These are phyloP conservation scores for Inga leiocalycina DNA, from an alignment of 306 rosid genomes.

Conservation along the genomic window DNA sequence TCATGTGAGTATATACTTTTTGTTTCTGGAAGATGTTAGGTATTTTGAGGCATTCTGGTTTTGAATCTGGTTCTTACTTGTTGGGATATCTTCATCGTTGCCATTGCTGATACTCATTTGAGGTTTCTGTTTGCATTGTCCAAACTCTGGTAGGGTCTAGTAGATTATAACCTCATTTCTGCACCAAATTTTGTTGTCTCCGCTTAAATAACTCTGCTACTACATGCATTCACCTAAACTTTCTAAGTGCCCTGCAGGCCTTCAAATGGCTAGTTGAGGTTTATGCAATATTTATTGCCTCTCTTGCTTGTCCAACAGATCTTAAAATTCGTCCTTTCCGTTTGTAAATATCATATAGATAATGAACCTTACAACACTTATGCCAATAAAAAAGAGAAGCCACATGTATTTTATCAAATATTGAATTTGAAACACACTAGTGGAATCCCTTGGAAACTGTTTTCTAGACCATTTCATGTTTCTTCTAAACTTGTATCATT, in stretches of 20 bases:
- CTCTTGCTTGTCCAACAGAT: neutral
- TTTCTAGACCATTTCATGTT: neutral
- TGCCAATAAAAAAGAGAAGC: neutral
- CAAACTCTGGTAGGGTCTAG: slow-evolving; percentile 1
- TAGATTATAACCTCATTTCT: slow-evolving; percentile 26
- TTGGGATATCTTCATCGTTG: slow-evolving; percentile 4
- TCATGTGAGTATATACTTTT: slow-evolving; percentile 73
- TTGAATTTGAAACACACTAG: neutral
- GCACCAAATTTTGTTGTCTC: neutral
- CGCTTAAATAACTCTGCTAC: neutral
- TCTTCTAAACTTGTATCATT: neutral
- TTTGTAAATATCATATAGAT: slow-evolving; percentile 2
- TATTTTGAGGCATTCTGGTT: slow-evolving; percentile 19
- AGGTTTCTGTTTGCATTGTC: slow-evolving; percentile 14
- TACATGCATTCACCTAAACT: slow-evolving; percentile 1
- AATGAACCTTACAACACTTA: neutral
- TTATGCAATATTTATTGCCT: neutral
- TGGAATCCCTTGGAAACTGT: neutral
- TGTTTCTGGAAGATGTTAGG: slow-evolving; percentile 6
- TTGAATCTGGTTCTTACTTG: neutral
- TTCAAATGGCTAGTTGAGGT: neutral
- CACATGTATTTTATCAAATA: neutral
- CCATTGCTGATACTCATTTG: slow-evolving; percentile 21
- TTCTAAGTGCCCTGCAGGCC: neutral
- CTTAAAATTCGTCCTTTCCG: neutral